Base-by-base conservation (phyloP, 2,329 filamentous ascomycete species). In the Xylariomycetidae sp. region DNA sequence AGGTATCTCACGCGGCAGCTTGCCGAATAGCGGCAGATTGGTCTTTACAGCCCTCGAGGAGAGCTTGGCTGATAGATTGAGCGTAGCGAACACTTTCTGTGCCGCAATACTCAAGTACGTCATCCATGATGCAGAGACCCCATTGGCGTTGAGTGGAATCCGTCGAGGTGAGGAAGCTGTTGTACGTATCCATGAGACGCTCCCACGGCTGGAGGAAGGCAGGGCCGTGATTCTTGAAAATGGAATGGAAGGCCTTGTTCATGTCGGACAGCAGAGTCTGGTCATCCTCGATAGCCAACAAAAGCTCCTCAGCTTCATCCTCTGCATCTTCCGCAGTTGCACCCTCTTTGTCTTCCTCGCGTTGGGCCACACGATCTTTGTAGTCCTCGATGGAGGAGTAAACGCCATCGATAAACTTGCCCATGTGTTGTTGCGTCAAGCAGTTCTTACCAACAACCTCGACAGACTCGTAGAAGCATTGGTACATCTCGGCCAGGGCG, bases 171-270 rank as follows among this genome's bases (percentile, higher is more conserved):
- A 95, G 81, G 61, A 97, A 97, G 19, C 72, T 72, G 50, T 89
- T 81, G 59, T 97, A 97, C 36, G 88, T 94, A 9, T 74, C 69
- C 59, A 95, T 79, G 16, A 98, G 72, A 33, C 79, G 77, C 57
- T 95, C 85, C 89, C 90, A 98, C 26, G 87, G 72, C 5, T 81
- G 83, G 34, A 98, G 72, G 71, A 98, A 98, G 9, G 74, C 69
- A 8, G 80, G 72, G 16, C 87, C 86, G 58, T 96, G 88, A 66
- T 95, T 89, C 71, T 97, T 97, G 74, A 98, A 98, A 46, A 98
- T 88, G 40, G 88, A 90, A 64, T 98, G 92, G 75, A 94, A 98
- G 1, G 92, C 90, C 71, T 98, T 98, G 77, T 98, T 98, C 92
- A 98, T 98, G 56, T 98, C 92, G 2, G 89, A 95, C 27, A 98